Conservation (phyloP, 192 early-diverging fungal genomes). For the Rhizophagus prolifer region DNA sequence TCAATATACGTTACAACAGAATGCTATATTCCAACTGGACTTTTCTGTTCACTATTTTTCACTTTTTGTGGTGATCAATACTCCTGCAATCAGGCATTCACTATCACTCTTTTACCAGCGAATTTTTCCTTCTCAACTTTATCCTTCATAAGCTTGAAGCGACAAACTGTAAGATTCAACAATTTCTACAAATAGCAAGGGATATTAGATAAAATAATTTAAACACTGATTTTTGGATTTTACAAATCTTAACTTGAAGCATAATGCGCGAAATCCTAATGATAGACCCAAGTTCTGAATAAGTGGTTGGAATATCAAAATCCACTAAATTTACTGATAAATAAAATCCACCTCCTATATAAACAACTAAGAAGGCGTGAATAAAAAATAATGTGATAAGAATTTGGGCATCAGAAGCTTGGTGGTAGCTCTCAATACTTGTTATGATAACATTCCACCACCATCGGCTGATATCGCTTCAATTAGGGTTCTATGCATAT, state of each 20-base stretch:
- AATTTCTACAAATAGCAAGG: slow-evolving; percentile 3
- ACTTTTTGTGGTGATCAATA: not conserved
- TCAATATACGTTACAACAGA: not conserved
- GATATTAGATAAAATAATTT: not conserved
- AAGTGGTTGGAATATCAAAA: slow-evolving; percentile 30
- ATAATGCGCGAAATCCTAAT: slow-evolving; percentile 27
- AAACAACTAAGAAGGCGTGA: slow-evolving; percentile 23
- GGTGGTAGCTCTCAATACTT: slow-evolving; percentile 9
- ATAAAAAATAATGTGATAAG: slow-evolving; percentile 32
- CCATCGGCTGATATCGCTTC: slow-evolving; percentile 13
- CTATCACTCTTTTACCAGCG: not conserved
- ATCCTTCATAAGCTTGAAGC: slow-evolving; percentile 9
- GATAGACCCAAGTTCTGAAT: slow-evolving; percentile 25
- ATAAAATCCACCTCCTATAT: slow-evolving; percentile 32
- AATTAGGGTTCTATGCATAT: slow-evolving; percentile 28
- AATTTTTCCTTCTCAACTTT: not conserved
- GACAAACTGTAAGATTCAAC: slow-evolving; percentile 8
- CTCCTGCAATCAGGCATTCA: not conserved
- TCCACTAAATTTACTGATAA: slow-evolving; percentile 24
- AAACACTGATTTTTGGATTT: slow-evolving; percentile 7
- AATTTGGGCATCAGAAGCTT: slow-evolving; percentile 32
- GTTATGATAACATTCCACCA: slow-evolving; percentile 24
- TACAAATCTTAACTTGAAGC: slow-evolving; percentile 29
- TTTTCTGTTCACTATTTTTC: not conserved
- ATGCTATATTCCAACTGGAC: not conserved